Evolutionary conservation across 2,329 filamentous ascomycete species (phyloP).

Genomic region (Alternaria gansuensis): DNA sequence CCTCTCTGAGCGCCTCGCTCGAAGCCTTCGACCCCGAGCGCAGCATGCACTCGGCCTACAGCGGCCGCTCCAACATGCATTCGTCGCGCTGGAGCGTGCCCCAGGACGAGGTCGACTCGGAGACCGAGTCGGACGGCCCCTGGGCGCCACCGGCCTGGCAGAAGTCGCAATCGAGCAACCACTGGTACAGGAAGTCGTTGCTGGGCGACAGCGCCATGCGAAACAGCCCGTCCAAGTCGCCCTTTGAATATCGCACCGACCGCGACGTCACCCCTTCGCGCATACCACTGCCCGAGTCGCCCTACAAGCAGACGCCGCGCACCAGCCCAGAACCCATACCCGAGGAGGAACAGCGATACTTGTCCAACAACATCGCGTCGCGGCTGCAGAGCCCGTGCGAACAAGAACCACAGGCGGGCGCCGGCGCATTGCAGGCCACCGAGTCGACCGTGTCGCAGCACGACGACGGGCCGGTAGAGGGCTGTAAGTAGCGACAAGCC

Average conservation of each 20-base stretch:
- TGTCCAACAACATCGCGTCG: constrained; percentile 47
- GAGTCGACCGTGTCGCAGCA: constrained; percentile 41
- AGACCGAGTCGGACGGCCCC: constrained; percentile 59
- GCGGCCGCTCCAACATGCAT: constrained; percentile 70
- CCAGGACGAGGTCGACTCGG: constrained; percentile 53
- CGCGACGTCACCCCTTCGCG: constrained; percentile 63
- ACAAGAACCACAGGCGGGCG: constrained; percentile 31
- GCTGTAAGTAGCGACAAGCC: constrained; percentile 43
- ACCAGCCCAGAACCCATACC: constrained; percentile 60
- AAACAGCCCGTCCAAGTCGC: constrained; percentile 62
- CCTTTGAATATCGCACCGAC: constrained; percentile 66
- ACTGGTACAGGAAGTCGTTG: constrained; percentile 62
- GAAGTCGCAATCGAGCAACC: constrained; percentile 61
- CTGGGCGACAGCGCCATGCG: constrained; percentile 51
- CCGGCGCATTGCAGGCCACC: constrained; percentile 35
- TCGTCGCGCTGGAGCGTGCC: constrained; percentile 56
- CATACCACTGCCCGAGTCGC: constrained; percentile 68
- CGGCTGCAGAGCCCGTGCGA: constrained; percentile 47
- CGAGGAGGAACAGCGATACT: constrained; percentile 43
- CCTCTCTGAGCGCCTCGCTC: constrained; percentile 51
- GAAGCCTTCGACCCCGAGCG: constrained; percentile 53
- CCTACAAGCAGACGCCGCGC: constrained; percentile 64
- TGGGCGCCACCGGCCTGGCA: constrained; percentile 74
- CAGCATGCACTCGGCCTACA: constrained; percentile 49
- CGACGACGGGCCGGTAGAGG: constrained; percentile 43